Base-by-base conservation (phyloP, 2,329 filamentous ascomycete genomes). In the Zymoseptoria pseudotritici region DNA sequence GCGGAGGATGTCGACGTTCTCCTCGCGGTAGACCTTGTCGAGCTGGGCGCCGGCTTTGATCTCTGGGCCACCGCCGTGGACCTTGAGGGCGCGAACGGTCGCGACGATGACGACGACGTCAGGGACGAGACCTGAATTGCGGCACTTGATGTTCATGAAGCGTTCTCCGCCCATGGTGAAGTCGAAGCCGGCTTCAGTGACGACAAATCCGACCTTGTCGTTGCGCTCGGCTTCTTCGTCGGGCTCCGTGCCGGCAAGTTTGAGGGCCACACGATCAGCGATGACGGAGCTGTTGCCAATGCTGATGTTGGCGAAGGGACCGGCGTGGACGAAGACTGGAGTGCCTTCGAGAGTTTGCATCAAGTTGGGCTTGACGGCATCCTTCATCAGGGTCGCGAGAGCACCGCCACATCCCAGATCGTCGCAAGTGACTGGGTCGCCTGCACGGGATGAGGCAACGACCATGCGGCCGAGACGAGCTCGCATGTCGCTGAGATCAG, bases 141-240 rank as follows among this genome's bases (percentile, higher is more conserved):
- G 89, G 79, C 94, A 97, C 83, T 99, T 99, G 82, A 99, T 97
- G 81, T 99, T 97, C 86, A 99, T 97, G 83, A 99, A 99, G 56
- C 94, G 89, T 82, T 99, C 94, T 64, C 94, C 94, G 65, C 94
- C 94, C 94, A 99, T 99, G 70, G 94, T 97, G 79, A 99, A 99
- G 77, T 99, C 94, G 75, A 99, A 99, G 9, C 94, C 94, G 57
- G 94, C 93, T 76, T 99, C 94, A 1, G 94, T 99, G 46, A 99
- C 87, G 21, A 97, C 93, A 70, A 94, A 97, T 9, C 94, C 94
- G 29, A 89, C 85, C 81, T 94, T 93, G 67, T 86, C 80, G 55
- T 85, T 80, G 71, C 92, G 84, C 54, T 66, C 62, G 2, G 60
- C 62, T 69, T 95, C 85, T 79, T 97, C 94, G 66, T 96, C 93